Evolutionary conservation across 2,329 filamentous ascomycete species (phyloP), one percentile per base, ranked within the genome.

Genomic region (Alternaria triticimaculans): DNA sequence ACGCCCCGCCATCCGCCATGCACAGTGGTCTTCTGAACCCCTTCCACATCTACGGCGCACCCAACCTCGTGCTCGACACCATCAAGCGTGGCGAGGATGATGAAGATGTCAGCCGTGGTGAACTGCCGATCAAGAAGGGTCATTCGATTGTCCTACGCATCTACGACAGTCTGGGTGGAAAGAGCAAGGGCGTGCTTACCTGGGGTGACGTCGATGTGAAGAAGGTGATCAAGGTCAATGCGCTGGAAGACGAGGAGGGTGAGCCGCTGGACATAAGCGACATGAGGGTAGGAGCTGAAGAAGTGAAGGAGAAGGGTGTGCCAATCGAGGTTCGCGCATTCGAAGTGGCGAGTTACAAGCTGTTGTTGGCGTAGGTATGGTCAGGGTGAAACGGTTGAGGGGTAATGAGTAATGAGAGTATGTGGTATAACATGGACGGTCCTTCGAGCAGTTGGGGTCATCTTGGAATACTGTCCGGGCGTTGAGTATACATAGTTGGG

Each of bases 151-250:
- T 99, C 63, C 70, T 97, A 62, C 87, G 96, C 2, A 85, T 97
- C 20, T 99, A 96, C 76, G 96, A 99, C 78, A 91, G 91, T 64
- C 82, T 98, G 45, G 96, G 96, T 49, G 96, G 96, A 0, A 90
- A 88, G 73, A 89, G 89, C 65, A 88, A 89, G 66, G 94, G 91
- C 3, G 88, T 84, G 1, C 88, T 97, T 72, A 82, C 85, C 48
- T 91, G 91, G 53, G 83, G 82, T 0, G 85, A 82, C 9, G 87
- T 95, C 79, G 83, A 89, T 25, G 88, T 97, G 26, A 90, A 90
- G 83, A 89, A 88, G 72, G 93, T 92, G 30, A 90, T 86, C 82
- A 97, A 93, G 86, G 90, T 89, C 45, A 98, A 97, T 81, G 79
- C 96, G 65, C 82, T 99, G 30, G 96, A 99, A 79, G 96, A 99